These are phyloP conservation scores for Aspergillus heteromorphus DNA, from an alignment of 495 filamentous ascomycete genomes.

Conservation along the genomic window DNA sequence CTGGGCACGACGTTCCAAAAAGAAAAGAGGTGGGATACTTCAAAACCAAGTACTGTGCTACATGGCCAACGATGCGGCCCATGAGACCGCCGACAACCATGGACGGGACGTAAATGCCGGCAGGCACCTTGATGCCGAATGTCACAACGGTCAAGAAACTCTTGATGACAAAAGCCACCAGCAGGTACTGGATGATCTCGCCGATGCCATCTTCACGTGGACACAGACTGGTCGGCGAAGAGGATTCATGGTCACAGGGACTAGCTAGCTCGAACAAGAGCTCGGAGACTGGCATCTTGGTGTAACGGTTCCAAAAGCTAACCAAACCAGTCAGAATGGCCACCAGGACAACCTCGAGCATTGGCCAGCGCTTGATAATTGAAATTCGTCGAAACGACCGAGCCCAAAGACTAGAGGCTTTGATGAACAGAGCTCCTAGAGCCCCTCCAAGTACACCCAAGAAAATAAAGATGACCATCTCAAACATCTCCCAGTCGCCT, in stretches of 20 bases:
- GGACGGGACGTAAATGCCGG: conserved; percentile 94
- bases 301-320: conserved; percentile 91
- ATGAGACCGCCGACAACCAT: conserved; percentile 97
- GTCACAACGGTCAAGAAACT: conserved; percentile 80
- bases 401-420: conserved; percentile 86
- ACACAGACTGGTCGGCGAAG: conserved; percentile 62
- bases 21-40: conserved; percentile 64
- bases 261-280: conserved; percentile 84
- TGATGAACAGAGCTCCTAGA: conserved; percentile 89
- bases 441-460: conserved; percentile 82
- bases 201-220: conserved; percentile 72
- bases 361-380: conserved; percentile 73
- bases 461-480: conserved; percentile 77
- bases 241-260: conserved; percentile 68
- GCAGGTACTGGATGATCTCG: conserved; percentile 59
- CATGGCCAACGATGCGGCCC: conserved; percentile 82
- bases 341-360: conserved; percentile 85
- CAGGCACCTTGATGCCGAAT: conserved; percentile 92
- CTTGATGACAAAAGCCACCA: conserved; percentile 83
- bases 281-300: conserved; percentile 83
- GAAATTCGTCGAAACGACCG: conserved; percentile 77
- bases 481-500: conserved; percentile 92
- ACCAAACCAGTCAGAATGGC: conserved; percentile 76
- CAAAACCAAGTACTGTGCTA: conserved; percentile 76
- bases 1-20: conserved; percentile 64